phyloP scores from a whole-genome alignment of 139 green algal species.

The Coelastrella sp. region DNA sequence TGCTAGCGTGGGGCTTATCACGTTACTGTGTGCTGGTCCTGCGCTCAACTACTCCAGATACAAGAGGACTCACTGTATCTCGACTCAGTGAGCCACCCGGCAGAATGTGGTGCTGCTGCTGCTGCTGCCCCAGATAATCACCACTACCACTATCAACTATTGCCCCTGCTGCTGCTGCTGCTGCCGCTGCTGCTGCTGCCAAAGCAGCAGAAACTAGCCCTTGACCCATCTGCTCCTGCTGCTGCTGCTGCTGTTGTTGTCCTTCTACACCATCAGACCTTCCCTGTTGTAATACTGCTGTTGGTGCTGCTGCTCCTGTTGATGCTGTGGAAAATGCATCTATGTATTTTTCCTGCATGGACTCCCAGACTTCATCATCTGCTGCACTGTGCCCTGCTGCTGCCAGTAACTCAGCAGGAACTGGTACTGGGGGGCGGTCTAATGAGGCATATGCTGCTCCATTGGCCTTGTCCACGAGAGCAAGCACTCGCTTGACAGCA shows the following conservation, averaged over 20 bases:
- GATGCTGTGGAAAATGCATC: background rate
- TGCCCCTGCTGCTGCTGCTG: background rate
- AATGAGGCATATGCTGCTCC: slow-evolving; percentile 77
- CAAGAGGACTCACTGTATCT: no score
- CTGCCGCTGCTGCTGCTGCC: background rate
- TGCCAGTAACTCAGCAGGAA: slow-evolving; percentile 39
- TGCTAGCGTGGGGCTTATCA: no score
- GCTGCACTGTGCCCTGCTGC: slow-evolving; percentile 21
- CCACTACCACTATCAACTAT: no score
- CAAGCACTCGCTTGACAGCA: slow-evolving; percentile 68
- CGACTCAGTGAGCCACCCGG: no score
- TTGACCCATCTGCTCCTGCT: background rate
- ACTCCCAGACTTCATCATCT: slow-evolving; percentile 31
- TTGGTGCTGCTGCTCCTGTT: background rate
- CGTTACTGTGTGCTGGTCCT: no score
- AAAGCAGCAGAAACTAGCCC: background rate
- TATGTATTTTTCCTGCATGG: slow-evolving; percentile 39
- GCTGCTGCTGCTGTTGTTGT: background rate
- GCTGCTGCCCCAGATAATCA: background rate
- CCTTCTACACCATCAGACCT: no score
- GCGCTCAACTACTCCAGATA: no score
- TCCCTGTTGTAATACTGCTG: background rate
- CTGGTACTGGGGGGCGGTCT: background rate
- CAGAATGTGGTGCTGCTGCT: slow-evolving; percentile 14
- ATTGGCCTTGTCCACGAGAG: slow-evolving; percentile 82